These are phyloP conservation scores for Middelhovenomyces tepae DNA, from an alignment of 805 yeast species.

Conservation along the genomic window DNA sequence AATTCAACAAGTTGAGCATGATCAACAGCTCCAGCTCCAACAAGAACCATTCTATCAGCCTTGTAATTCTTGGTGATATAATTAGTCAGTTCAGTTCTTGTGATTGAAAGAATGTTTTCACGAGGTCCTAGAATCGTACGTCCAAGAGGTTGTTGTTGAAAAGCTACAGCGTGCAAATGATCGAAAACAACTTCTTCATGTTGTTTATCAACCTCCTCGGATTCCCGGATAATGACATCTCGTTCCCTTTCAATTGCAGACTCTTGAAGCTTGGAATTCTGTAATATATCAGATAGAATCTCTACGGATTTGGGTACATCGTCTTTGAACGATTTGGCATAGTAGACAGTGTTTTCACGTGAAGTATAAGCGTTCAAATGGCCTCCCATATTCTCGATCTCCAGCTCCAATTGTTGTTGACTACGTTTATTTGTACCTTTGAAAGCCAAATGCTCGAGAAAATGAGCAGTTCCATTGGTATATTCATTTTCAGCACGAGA, in stretches of 20 bases:
- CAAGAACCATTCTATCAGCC: constrained; percentile 97
- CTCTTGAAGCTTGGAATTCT: constrained; percentile 73
- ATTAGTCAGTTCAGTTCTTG: constrained; percentile 62
- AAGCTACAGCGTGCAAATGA: constrained; percentile 88
- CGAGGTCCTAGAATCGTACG: constrained; percentile 95
- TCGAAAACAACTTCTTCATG: constrained; percentile 97
- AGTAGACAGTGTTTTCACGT: constrained; percentile 94
- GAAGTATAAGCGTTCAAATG: constrained; percentile 98
- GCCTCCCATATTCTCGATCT: constrained; percentile 92
- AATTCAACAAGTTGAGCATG: constrained; percentile 73
- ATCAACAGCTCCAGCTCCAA: constrained; percentile 86
- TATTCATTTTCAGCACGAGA: constrained; percentile 86
- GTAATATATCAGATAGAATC: constrained; percentile 80
- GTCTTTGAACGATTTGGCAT: constrained; percentile 73
- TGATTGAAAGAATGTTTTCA: constrained; percentile 73
- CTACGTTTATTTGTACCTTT: constrained; percentile 82
- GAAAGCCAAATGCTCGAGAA: constrained; percentile 91
- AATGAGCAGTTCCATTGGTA: constrained; percentile 94
- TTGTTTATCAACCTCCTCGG: constrained; percentile 97
- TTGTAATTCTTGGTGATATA: constrained; percentile 83
- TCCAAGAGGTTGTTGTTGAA: constrained; percentile 85
- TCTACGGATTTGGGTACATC: constrained; percentile 84
- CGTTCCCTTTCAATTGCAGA: constrained; percentile 90
- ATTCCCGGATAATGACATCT: constrained; percentile 90
- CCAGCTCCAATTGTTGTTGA: constrained; percentile 78